Conservation (phyloP, 495 filamentous ascomycete species). For the Alectoria sarmentosa region DNA sequence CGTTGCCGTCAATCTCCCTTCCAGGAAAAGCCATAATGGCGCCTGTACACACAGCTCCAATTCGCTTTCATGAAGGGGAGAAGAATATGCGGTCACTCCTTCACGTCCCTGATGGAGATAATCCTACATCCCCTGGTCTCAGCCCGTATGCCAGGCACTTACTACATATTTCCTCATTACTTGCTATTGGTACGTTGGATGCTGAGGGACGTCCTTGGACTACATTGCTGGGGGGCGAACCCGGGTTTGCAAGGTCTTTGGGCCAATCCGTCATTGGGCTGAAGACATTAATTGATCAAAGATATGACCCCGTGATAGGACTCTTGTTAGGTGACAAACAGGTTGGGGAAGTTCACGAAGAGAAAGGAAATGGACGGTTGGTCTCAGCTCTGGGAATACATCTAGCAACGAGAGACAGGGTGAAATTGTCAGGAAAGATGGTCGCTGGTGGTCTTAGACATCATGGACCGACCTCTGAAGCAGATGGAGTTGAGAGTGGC, state of each 20-base stretch:
- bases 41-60: neutral
- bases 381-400: slow-evolving; percentile 61
- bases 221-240: slow-evolving; percentile 64
- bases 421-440: slow-evolving; percentile 62
- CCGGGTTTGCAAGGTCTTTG: slow-evolving; percentile 54
- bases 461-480: slow-evolving; percentile 8
- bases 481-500: slow-evolving; percentile 28
- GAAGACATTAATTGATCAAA: slow-evolving; percentile 48
- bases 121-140: slow-evolving; percentile 55
- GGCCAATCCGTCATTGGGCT: slow-evolving; percentile 53
- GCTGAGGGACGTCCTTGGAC: slow-evolving; percentile 60
- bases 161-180: slow-evolving; percentile 50
- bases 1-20: neutral
- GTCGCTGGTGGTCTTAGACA: slow-evolving; percentile 46
- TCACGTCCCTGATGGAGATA: slow-evolving; percentile 41
- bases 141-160: slow-evolving; percentile 46
- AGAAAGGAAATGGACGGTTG: slow-evolving; percentile 33
- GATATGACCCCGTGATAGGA: slow-evolving; percentile 58
- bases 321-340: slow-evolving; percentile 40
- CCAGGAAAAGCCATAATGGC: neutral
- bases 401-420: slow-evolving; percentile 54
- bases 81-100: slow-evolving; percentile 41
- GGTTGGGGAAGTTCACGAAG: slow-evolving; percentile 35
- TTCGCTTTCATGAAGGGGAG: slow-evolving; percentile 42
- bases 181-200: slow-evolving; percentile 67